phyloP scores from a whole-genome alignment of 306 rosid genomes.

The Glycine tomentella region DNA sequence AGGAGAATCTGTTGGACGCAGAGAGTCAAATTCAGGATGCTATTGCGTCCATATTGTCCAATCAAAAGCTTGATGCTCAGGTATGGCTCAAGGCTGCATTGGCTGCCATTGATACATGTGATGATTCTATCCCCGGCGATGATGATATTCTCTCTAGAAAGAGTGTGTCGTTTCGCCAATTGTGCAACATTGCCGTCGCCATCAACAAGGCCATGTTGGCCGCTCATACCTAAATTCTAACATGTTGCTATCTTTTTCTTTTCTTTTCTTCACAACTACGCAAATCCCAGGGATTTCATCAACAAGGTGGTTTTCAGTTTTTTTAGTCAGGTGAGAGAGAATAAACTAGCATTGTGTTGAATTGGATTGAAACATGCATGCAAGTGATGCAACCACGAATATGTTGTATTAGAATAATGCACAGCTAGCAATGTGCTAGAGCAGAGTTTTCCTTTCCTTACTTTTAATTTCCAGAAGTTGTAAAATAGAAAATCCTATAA shows the following conservation, averaged over 20 bases:
- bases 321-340: no score
- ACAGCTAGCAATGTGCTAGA: no score
- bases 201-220: conserved; percentile 34
- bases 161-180: conserved; percentile 40
- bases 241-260: no score
- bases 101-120: conserved; percentile 51
- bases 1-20: conserved; percentile 44
- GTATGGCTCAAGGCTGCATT: conserved; percentile 50
- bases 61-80: not conserved
- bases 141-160: conserved; percentile 20
- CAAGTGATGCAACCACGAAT: no score
- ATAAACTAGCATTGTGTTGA: no score
- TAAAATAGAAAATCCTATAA: no score
- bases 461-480: no score
- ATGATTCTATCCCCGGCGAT: conserved; percentile 44
- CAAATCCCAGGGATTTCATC: no score
- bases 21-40: conserved; percentile 49
- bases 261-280: not conserved
- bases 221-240: not conserved
- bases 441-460: no score
- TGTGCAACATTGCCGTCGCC: conserved; percentile 47
- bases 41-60: not conserved
- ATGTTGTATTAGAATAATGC: no score
- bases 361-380: no score
- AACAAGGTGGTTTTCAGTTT: not conserved